A percentile compares a stretch with the other conserved stretches of the same genome.
These are phyloP conservation scores for Plasmodium falciparum DNA, from an alignment of 169 alveolate species.

Conservation along the genomic window DNA sequence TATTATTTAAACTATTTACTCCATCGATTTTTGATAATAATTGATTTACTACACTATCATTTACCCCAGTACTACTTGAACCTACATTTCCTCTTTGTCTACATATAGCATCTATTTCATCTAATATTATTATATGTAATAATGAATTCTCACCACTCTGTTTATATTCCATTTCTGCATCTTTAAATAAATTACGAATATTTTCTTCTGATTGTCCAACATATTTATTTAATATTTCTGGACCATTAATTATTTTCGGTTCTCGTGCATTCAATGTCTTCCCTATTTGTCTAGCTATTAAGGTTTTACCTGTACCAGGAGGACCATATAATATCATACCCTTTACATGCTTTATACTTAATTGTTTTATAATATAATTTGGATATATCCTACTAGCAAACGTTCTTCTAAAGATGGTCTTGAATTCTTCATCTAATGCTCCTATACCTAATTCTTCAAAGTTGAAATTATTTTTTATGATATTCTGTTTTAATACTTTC, in stretches of 20 bases:
- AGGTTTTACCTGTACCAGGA: conserved; percentile 99
- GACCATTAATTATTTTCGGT: conserved; percentile 94
- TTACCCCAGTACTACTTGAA: conserved; percentile 95
- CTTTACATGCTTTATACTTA: conserved; percentile 98
- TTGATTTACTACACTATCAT: conserved; percentile 99
- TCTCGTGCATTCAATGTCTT: conserved; percentile 95
- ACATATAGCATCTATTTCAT: conserved; percentile 99
- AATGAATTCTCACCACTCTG: conserved; percentile 96
- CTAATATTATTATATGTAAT: conserved; percentile 98
- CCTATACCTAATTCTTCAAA: conserved; percentile 95
- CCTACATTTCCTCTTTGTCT: conserved; percentile 95
- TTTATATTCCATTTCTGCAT: conserved; percentile 97
- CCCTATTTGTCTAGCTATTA: conserved; percentile 99
- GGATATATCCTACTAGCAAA: conserved; percentile 99
- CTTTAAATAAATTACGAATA: conserved; percentile 97
- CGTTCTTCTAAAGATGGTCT: conserved; percentile 99
- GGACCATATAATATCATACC: conserved; percentile 98
- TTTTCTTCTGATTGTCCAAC: conserved; percentile 99
- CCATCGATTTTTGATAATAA: conserved; percentile 99
- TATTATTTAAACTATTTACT: conserved; percentile 97
- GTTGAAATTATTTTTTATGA: conserved; percentile 90
- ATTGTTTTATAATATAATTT: conserved; percentile 94
- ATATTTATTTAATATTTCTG: conserved; percentile 95
- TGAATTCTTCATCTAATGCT: conserved; percentile 95
- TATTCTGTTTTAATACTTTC: conserved; percentile 78